These are phyloP conservation scores for Amphicarpaea edgeworthii DNA, from an alignment of 306 rosid genomes.

Conservation along the genomic window DNA sequence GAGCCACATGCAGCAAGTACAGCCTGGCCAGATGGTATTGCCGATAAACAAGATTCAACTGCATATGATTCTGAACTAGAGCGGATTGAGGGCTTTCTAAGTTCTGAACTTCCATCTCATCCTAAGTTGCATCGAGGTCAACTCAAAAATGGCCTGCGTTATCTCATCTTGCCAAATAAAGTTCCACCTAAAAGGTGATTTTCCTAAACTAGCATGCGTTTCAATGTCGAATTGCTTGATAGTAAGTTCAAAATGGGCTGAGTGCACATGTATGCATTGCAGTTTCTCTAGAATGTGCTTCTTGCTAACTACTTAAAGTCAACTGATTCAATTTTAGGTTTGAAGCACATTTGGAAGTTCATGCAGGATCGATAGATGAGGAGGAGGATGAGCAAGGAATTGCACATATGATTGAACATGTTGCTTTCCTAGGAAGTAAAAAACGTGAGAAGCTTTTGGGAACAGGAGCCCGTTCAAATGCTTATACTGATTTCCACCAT, in stretches of 20 bases:
- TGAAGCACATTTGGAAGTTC: conserved; percentile 99
- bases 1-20: conserved; percentile 97
- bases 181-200: conserved; percentile 90
- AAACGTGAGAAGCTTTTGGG: conserved; percentile 98
- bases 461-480: conserved; percentile 98
- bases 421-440: conserved; percentile 99
- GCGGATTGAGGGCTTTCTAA: conserved; percentile 67
- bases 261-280: conserved; percentile 8
- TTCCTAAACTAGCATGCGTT: conserved; percentile 6
- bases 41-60: conserved; percentile 74
- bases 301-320: conserved; percentile 29
- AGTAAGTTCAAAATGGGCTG: conserved; percentile 20
- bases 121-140: conserved; percentile 89
- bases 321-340: conserved; percentile 67
- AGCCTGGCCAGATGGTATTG: conserved; percentile 78
- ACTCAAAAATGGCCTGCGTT: conserved; percentile 84
- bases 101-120: conserved; percentile 81
- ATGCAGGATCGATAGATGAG: conserved; percentile 94
- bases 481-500: conserved; percentile 98
- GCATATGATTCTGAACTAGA: conserved; percentile 61
- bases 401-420: conserved; percentile 99
- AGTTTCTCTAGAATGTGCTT: conserved; percentile 33
- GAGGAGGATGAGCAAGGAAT: conserved; percentile 98
- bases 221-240: not conserved
- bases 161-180: conserved; percentile 87